Conservation (phyloP, 352 stramenopile genomes). For the Phytophthora aleatoria region DNA sequence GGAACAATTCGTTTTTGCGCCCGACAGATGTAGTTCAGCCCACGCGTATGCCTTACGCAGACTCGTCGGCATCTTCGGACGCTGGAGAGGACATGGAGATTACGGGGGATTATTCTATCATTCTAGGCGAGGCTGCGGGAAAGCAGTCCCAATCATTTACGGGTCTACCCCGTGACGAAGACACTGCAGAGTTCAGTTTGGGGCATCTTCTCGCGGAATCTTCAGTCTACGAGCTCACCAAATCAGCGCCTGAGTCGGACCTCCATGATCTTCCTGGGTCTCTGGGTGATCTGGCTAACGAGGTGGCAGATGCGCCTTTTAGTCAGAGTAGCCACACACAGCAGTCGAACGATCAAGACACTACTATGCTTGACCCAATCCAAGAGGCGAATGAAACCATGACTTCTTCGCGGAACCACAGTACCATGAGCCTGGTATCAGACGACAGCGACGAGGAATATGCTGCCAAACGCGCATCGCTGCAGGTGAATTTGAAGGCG, state of each 20-base stretch:
- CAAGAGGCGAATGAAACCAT: constrained; percentile 66
- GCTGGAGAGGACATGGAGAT: constrained; percentile 89
- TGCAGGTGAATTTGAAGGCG: constrained; percentile 76
- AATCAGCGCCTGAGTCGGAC: constrained; percentile 27
- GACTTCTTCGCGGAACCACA: constrained; percentile 53
- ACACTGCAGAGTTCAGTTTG: constrained; percentile 72
- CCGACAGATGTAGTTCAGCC: constrained; percentile 19
- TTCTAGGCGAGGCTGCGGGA: constrained; percentile 11
- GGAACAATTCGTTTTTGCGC: constrained; percentile 56
- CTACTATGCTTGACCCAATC: constrained; percentile 60
- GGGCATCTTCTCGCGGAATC: constrained; percentile 63
- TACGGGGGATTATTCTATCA: constrained; percentile 71
- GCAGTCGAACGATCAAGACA: constrained; percentile 36
- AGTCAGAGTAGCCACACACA: constrained; percentile 19
- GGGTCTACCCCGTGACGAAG: constrained; percentile 36
- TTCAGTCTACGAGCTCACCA: constrained; percentile 45
- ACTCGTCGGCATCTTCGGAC: constrained; percentile 81
- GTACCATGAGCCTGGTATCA: constrained; percentile 77
- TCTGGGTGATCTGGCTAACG: constrained; percentile 32
- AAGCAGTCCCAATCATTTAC: constrained; percentile 10
- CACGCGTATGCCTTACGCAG: constrained; percentile 58
- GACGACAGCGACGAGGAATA: constrained; percentile 69
- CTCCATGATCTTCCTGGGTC: constrained; percentile 31
- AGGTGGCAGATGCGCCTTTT: constrained; percentile 26
- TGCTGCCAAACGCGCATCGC: constrained; percentile 47